These are phyloP conservation scores for Kalmusia sp. DNA, from an alignment of 2,329 filamentous ascomycete species.

Conservation along the genomic window DNA sequence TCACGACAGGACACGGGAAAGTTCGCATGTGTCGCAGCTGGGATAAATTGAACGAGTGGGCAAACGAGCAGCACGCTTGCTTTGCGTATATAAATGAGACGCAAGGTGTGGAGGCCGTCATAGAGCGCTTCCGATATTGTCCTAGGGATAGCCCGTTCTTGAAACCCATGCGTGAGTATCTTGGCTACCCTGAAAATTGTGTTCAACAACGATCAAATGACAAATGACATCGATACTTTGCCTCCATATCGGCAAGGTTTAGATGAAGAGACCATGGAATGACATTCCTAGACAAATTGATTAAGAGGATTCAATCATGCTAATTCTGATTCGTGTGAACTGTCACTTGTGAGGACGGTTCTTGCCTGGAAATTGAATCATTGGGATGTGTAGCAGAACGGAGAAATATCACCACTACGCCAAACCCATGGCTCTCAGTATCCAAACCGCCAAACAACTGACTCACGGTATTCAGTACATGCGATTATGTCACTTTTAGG, in stretches of 20 bases:
- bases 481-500: too few relatives aligned
- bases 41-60: not conserved
- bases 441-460: too few relatives aligned
- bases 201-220: not conserved
- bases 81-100: constrained; percentile 3
- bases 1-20: not conserved
- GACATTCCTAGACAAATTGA: not conserved
- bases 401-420: too few relatives aligned
- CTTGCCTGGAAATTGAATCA: too few relatives aligned
- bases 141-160: constrained; percentile 1
- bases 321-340: too few relatives aligned
- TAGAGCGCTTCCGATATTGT: constrained; percentile 1
- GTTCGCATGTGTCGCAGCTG: constrained; percentile 4
- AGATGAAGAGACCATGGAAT: not conserved
- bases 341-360: too few relatives aligned
- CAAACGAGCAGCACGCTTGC: not conserved
- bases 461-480: too few relatives aligned
- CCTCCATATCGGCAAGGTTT: not conserved
- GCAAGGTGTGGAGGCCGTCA: not conserved
- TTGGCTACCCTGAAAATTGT: not conserved
- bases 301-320: not conserved
- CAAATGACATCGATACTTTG: not conserved
- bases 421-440: too few relatives aligned
- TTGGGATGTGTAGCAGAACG: too few relatives aligned
- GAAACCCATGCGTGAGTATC: constrained; percentile 1